Evolutionary conservation across 169 alveolate genomes (phyloP), one percentile per base, ranked within the genome.

Genomic region (Toxoplasma gondii): DNA sequence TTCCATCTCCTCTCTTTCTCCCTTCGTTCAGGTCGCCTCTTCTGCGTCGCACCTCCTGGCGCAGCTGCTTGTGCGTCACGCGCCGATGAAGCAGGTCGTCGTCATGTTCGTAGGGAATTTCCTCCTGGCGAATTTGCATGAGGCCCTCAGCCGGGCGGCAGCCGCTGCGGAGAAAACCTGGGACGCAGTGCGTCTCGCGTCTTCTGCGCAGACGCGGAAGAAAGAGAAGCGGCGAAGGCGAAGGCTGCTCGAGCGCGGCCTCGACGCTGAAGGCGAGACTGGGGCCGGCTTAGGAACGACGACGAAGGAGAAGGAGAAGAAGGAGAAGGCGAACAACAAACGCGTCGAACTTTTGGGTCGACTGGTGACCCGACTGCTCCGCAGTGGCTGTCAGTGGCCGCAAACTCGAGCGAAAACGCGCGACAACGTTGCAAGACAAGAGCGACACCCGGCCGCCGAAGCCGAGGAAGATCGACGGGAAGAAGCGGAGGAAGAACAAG

Each of bases 21-120:
- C 12, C 36, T 16, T 36, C n/a, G 1, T n/a, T n/a, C 49, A 31
- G 84, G 44, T 74, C 22, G 39, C 84, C 12, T 74, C 84, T 12
- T 31, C 84, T 9, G 84, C 84, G 84, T 31, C 39, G 39, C 44
- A 34, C 9, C 84, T 74, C 39, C 44, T 74, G 38, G 45, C 49
- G 43, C 84, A 36, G 39, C 84, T 74, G 84, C 49, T 74, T 17
- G 39, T 34, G 10, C 39, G 84, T 9, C 84, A 74, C 43, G 45
- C 84, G 84, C 84, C 84, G 84, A 74, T 74, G 84, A 34, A 36
- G 45, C 49, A 16, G 12, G 84, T 74, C 49, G 84, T 74, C 10
- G 84, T n/a, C 39, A 27, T 34, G n/a, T 74, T 31, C 84, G 39
- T 74, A 44, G 84, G 45, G 43, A 36, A 16, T 7, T 74, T 74